Percentiles rank a stretch among this genome's conserved stretches.
Conservation (phyloP, 2,329 filamentous ascomycete species). For the Macrophomina phaseolina region DNA sequence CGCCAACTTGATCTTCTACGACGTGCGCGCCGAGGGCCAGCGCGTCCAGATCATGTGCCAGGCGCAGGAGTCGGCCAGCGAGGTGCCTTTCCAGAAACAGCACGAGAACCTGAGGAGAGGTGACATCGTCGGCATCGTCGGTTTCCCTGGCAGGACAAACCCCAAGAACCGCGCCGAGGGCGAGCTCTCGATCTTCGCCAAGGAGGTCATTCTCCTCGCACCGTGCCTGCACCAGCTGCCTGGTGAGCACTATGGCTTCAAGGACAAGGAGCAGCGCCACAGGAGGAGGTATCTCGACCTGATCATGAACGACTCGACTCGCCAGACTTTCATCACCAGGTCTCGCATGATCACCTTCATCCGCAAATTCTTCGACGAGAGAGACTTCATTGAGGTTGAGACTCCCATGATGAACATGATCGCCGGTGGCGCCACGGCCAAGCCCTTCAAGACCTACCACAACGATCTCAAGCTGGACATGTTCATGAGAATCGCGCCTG, state of each 20-base stretch:
- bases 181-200: constrained; percentile 92
- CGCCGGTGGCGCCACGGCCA: constrained; percentile 92
- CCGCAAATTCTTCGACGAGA: constrained; percentile 83
- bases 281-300: constrained; percentile 93
- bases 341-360: constrained; percentile 89
- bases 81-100: constrained; percentile 79
- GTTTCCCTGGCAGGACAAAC: constrained; percentile 82
- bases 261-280: constrained; percentile 92
- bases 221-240: constrained; percentile 92
- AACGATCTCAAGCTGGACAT: constrained; percentile 95
- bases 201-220: constrained; percentile 81
- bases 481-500: constrained; percentile 92
- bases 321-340: constrained; percentile 82
- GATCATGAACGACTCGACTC: constrained; percentile 91
- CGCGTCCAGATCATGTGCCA: constrained; percentile 94
- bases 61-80: constrained; percentile 74
- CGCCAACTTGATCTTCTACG: constrained; percentile 89
- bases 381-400: constrained; percentile 91
- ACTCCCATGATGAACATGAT: constrained; percentile 98
- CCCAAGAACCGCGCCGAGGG: constrained; percentile 89
- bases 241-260: constrained; percentile 90
- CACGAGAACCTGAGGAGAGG: constrained; percentile 88
- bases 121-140: constrained; percentile 88
- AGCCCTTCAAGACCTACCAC: constrained; percentile 93
- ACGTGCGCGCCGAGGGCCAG: constrained; percentile 75